Evolutionary conservation across 148 eudicot genomes (phyloP).

Genomic region (Amaranthus hypochondriacus): DNA sequence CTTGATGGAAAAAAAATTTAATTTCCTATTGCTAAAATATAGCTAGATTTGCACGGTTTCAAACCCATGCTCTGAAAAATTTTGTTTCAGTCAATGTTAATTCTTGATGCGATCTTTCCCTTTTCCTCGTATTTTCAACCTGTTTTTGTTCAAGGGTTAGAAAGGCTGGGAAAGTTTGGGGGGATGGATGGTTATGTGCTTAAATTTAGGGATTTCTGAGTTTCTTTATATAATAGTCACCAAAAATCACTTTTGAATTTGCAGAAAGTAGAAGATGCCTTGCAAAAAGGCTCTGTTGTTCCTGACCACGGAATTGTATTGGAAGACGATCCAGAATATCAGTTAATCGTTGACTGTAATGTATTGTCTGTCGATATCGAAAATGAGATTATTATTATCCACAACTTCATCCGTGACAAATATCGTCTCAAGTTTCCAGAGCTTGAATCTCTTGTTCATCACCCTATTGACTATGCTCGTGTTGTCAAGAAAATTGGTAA

Average conservation of each 20-base stretch:
- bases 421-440: constrained; percentile 92
- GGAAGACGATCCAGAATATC: constrained; percentile 92
- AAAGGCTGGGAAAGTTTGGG: neutral
- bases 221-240: neutral
- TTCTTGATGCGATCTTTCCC: neutral
- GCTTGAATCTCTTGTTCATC: constrained; percentile 96
- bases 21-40: neutral
- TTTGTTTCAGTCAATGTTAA: neutral
- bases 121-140: neutral
- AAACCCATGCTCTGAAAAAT: neutral
- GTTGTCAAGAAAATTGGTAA: constrained; percentile 93
- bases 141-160: neutral
- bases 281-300: constrained; percentile 56
- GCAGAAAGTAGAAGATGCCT: constrained; percentile 88
- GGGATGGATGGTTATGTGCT: neutral
- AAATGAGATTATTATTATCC: constrained; percentile 79
- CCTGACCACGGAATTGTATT: constrained; percentile 58
- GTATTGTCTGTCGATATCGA: constrained; percentile 89
- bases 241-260: constrained; percentile 5
- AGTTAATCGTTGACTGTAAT: constrained; percentile 87
- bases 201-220: neutral
- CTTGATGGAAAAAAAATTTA: neutral
- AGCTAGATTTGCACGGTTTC: neutral
- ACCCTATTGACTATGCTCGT: constrained; percentile 94
- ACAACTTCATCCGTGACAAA: constrained; percentile 91